phyloP scores from a whole-genome alignment of 2,329 filamentous ascomycete species.

The Alternaria sp. region DNA sequence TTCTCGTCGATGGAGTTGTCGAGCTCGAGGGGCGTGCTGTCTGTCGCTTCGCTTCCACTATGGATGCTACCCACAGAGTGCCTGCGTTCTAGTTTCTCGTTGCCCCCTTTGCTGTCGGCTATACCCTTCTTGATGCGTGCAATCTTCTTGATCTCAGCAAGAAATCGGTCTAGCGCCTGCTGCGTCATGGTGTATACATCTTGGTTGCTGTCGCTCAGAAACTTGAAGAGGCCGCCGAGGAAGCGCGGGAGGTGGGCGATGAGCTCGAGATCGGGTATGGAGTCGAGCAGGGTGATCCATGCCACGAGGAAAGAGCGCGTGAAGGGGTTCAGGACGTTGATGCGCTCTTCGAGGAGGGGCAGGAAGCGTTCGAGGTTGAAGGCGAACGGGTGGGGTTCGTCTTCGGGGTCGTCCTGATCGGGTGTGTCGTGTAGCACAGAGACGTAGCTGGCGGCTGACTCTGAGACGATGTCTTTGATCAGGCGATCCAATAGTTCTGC shows the following conservation, averaged over 20 bases:
- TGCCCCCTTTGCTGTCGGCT: conserved; percentile 78
- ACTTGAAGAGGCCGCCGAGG: conserved; percentile 85
- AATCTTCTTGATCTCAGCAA: conserved; percentile 94
- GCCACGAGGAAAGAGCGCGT: conserved; percentile 94
- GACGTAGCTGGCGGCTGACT: conserved; percentile 93
- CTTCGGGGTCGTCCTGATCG: conserved; percentile 52
- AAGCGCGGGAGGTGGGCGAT: conserved; percentile 94
- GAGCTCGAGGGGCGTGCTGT: conserved; percentile 54
- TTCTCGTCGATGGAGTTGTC: conserved; percentile 59
- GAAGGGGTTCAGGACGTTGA: conserved; percentile 93
- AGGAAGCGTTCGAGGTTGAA: conserved; percentile 94
- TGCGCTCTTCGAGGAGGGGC: conserved; percentile 90
- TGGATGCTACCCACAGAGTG: conserved; percentile 67
- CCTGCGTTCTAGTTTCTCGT: conserved; percentile 72
- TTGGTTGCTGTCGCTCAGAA: conserved; percentile 86
- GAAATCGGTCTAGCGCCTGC: conserved; percentile 84
- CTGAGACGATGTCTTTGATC: conserved; percentile 94
- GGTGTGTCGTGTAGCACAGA: conserved; percentile 78
- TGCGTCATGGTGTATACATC: conserved; percentile 97
- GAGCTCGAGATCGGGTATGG: conserved; percentile 94
- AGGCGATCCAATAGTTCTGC: conserved; percentile 93
- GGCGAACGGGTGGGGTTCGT: conserved; percentile 57
- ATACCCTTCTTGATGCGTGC: conserved; percentile 91
- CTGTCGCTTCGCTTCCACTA: conserved; percentile 65
- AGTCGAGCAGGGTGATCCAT: conserved; percentile 94